Evolutionary conservation across 768 basidiomycete species (phyloP), one percentile per base, ranked within the genome.

Genomic region (Serendipita indica): DNA sequence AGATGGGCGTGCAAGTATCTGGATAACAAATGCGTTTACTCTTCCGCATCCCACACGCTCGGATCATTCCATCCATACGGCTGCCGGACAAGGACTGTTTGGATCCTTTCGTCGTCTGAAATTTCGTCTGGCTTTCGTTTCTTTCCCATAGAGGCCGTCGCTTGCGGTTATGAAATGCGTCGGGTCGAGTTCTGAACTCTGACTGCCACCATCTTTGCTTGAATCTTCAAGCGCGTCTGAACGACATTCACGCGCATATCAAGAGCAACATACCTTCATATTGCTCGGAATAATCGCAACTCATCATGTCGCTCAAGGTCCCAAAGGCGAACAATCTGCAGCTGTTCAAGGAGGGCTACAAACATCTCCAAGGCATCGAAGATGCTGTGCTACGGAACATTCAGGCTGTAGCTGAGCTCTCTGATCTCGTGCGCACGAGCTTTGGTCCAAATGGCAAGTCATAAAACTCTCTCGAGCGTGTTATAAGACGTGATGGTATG

Each of bases 351-450:
- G 89, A 96, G 32, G 94, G 94, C 25, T 92, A 90, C 79, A 96
- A 94, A 84, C 82, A 90, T 67, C 73, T 90, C 34, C 80, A 83
- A 72, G 94, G 94, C 1, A 75, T 99, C 60, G 94, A 99, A 68
- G 94, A 99, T 67, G 92, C 94, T n/a, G 86, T 98, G 33, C 75
- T 99, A 63, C 80, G 94, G 63, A 96, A 96, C 73, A 94, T 97
- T 66, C 83, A 90, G 66, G 96, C 96, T 7, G 90, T 98, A n/a
- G 77, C 82, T 43, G 94, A 99, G 68, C 77, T 99, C 39, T 88
- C 89, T 33, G 84, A 96, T 73, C 87, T 96, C 63, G 90, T 98
- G 46, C 78, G 93, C 65, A 97, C 96, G 39, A 92, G 89, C 72
- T 97, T 94, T 68, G 92, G 92, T 25, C 92, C 92, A 32, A 94